These are phyloP conservation scores for Tripidium arundinaceum DNA, from an alignment of 202 grass and related monocot species.

Conservation along the genomic window DNA sequence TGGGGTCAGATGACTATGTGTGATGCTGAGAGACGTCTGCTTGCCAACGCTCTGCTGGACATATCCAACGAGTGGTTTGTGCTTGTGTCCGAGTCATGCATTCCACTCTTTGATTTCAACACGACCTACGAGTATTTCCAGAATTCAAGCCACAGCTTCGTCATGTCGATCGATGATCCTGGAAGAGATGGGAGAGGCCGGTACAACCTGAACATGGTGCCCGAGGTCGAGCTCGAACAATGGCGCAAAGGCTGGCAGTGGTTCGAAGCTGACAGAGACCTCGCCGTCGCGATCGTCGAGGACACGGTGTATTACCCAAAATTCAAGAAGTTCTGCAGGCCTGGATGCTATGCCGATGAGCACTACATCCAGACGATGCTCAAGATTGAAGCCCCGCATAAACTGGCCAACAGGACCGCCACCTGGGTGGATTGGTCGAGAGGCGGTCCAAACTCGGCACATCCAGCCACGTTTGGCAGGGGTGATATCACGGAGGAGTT, in stretches of 20 bases:
- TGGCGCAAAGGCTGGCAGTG: conserved; percentile 98
- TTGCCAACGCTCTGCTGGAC: conserved; percentile 84
- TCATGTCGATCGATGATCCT: conserved; percentile 63
- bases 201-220: conserved; percentile 78
- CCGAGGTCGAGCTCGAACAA: conserved; percentile 75
- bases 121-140: conserved; percentile 76
- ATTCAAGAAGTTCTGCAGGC: conserved; percentile 85
- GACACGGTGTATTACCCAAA: conserved; percentile 80
- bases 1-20: conserved; percentile 97
- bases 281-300: conserved; percentile 53
- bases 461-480: conserved; percentile 91
- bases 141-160: conserved; percentile 63
- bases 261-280: conserved; percentile 71
- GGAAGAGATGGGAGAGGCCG: conserved; percentile 78
- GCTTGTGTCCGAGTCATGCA: conserved; percentile 85
- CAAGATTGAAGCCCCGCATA: conserved; percentile 71
- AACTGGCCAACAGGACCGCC: conserved; percentile 77
- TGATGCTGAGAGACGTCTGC: conserved; percentile 84
- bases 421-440: conserved; percentile 95
- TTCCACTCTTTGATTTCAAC: conserved; percentile 81
- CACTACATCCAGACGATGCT: conserved; percentile 96
- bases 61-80: conserved; percentile 87
- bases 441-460: conserved; percentile 84
- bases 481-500: conserved; percentile 63
- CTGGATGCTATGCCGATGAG: conserved; percentile 82